phyloP scores from a whole-genome alignment of 192 early-diverging fungal species.

The Piromyces sp. region DNA sequence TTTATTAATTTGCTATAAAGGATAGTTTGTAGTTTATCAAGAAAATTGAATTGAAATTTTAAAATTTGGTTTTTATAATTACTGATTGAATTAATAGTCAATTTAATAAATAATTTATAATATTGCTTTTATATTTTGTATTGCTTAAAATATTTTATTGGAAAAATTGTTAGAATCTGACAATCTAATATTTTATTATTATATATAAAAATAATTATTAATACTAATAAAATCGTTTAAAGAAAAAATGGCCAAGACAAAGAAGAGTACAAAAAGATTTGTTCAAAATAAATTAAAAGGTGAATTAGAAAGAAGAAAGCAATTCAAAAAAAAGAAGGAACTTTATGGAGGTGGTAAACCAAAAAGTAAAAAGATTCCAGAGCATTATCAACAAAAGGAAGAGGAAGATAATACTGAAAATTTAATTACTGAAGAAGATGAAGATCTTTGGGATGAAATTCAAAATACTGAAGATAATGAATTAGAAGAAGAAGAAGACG shows the following conservation, averaged over 20 bases:
- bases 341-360: neutral
- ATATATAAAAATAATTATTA: too few species aligned
- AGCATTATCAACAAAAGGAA: conserved; percentile 7
- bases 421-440: conserved; percentile 9
- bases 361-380: neutral
- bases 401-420: conserved; percentile 17
- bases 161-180: too few species aligned
- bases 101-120: too few species aligned
- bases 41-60: too few species aligned
- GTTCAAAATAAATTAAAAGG: neutral
- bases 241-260: neutral
- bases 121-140: too few species aligned
- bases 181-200: too few species aligned
- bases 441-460: neutral
- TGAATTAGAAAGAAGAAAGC: neutral
- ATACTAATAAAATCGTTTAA: too few species aligned
- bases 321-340: neutral
- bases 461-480: conserved; percentile 15
- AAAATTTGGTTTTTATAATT: too few species aligned
- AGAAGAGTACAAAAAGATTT: neutral
- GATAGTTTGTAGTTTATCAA: too few species aligned
- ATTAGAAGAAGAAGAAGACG: conserved; percentile 27
- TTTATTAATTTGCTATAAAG: too few species aligned
- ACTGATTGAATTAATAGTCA: too few species aligned
- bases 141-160: too few species aligned